Evolutionary conservation across 495 filamentous ascomycete genomes (phyloP).

Genomic region (Aspergillus avenaceus): DNA sequence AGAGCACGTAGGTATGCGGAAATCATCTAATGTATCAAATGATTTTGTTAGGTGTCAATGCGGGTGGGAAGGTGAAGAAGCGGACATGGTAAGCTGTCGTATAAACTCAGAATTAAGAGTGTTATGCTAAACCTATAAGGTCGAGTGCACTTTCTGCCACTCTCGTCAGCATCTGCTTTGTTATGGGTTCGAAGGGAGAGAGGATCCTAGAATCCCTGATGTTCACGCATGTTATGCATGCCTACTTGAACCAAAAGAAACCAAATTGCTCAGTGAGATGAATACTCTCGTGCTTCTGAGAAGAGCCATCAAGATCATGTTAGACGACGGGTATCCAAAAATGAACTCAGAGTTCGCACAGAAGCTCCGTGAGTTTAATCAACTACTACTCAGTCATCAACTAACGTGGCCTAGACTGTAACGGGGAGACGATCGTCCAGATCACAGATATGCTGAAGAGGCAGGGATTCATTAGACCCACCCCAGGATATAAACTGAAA

Average conservation of each 20-base stretch:
- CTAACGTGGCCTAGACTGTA: constrained; percentile 30
- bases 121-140: constrained; percentile 19
- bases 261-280: constrained; percentile 26
- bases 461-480: constrained; percentile 22
- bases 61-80: constrained; percentile 34
- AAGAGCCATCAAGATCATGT: constrained; percentile 23
- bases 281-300: constrained; percentile 29
- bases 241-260: constrained; percentile 35
- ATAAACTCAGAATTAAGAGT: background rate
- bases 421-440: constrained; percentile 21
- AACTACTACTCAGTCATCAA: background rate
- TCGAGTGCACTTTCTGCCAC: constrained; percentile 42
- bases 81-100: constrained; percentile 33
- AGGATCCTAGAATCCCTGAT: constrained; percentile 27
- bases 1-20: constrained; percentile 1
- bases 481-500: constrained; percentile 25
- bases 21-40: background rate
- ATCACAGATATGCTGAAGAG: constrained; percentile 26
- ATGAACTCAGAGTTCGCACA: constrained; percentile 19
- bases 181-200: constrained; percentile 35
- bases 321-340: constrained; percentile 21
- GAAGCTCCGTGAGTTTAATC: constrained; percentile 22
- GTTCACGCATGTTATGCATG: constrained; percentile 48
- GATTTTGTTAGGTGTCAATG: constrained; percentile 37
- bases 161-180: constrained; percentile 47